These are phyloP conservation scores for Aspergillus hortae DNA, from an alignment of 2,329 filamentous ascomycete genomes.

Conservation along the genomic window DNA sequence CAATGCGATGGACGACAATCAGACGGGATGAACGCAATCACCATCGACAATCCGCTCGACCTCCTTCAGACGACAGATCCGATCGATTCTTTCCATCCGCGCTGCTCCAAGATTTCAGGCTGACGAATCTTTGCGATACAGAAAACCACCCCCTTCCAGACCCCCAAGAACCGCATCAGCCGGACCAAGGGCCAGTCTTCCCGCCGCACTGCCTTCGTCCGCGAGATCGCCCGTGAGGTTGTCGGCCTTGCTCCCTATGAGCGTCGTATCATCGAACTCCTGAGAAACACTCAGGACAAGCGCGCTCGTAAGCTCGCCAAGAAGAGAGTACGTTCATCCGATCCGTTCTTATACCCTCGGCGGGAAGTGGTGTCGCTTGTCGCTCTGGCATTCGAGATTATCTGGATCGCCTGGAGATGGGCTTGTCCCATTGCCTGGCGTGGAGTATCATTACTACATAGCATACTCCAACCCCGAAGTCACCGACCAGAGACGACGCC, in stretches of 20 bases:
- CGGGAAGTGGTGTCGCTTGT: not conserved
- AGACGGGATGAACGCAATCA: no score
- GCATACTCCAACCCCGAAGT: not conserved
- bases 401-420: not conserved
- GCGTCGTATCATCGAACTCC: conserved; percentile 97
- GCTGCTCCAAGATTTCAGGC: conserved; percentile 16
- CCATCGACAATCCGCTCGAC: not conserved
- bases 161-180: conserved; percentile 73
- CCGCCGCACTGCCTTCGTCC: conserved; percentile 95
- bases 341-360: not conserved
- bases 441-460: not conserved
- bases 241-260: conserved; percentile 93
- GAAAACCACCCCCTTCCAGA: conserved; percentile 75
- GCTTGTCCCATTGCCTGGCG: not conserved
- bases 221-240: conserved; percentile 98
- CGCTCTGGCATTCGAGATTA: not conserved
- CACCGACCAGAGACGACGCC: not conserved
- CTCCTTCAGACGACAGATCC: not conserved
- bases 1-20: not conserved
- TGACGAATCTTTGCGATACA: conserved; percentile 49
- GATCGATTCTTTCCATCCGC: not conserved
- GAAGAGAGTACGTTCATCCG: conserved; percentile 76
- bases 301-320: conserved; percentile 97
- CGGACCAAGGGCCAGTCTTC: conserved; percentile 92
- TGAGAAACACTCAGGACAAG: conserved; percentile 99